Conservation (phyloP, 2,329 filamentous ascomycete genomes). For the Myriosclerotinia duriaeana region DNA sequence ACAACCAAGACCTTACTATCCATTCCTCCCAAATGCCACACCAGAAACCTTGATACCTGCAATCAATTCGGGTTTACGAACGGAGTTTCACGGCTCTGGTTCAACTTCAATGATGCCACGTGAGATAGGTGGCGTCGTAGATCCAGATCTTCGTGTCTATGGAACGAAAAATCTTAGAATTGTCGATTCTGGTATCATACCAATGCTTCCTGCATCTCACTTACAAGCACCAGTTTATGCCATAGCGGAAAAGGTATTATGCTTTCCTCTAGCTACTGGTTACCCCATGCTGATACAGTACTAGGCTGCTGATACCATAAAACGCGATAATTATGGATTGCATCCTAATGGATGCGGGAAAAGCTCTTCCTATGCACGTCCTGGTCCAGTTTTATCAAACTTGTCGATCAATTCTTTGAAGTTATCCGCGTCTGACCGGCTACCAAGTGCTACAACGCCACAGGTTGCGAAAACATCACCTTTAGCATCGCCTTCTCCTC, state of each 20-base stretch:
- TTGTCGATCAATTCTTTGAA: constrained; percentile 15
- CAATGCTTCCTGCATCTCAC: constrained; percentile 29
- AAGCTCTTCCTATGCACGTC: constrained; percentile 17
- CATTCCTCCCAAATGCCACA: constrained; percentile 31
- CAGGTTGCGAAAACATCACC: not conserved
- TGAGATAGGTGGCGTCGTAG: constrained; percentile 32
- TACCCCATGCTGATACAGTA: not conserved
- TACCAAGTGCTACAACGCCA: not conserved
- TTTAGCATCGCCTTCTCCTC: not conserved
- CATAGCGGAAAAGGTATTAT: constrained; percentile 34
- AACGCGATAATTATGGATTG: constrained; percentile 29
- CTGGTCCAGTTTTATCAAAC: constrained; percentile 23
- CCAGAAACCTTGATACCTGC: constrained; percentile 29
- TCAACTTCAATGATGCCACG: constrained; percentile 32
- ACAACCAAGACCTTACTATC: constrained; percentile 31
- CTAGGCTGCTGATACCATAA: constrained; percentile 36
- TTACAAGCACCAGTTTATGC: constrained; percentile 30
- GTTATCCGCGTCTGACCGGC: not conserved
- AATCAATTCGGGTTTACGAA: constrained; percentile 30
- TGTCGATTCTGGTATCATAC: constrained; percentile 33
- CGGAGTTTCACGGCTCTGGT: constrained; percentile 35
- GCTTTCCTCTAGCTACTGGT: constrained; percentile 27
- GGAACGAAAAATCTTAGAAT: constrained; percentile 30
- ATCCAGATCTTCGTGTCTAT: constrained; percentile 31
- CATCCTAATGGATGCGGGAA: constrained; percentile 25